Base-by-base conservation (phyloP, 176 grass and related monocot genomes). In the Carex littledalei region DNA sequence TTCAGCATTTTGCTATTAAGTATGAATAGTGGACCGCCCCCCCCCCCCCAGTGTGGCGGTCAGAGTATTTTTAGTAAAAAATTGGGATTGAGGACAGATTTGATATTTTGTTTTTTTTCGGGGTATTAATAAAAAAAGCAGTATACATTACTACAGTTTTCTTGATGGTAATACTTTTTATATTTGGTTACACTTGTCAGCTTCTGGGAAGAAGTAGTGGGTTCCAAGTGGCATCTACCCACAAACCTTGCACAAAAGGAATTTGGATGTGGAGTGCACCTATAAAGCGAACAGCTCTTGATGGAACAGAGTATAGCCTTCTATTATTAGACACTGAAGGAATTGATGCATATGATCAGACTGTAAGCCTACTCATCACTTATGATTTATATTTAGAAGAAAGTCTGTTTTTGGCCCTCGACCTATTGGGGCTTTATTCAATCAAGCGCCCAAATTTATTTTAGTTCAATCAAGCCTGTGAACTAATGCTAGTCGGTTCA, bases 181-280 rank as follows among this genome's bases (percentile, higher is more conserved):
- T 31, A 31, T 78, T 34, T 56, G 57, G 57, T 17, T 78, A 56
- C 74, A 34, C 24, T 57, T 78, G 12, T 66, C 79, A 94, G 93
- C 84, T 94, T 86, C 81, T 94, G 70, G 93, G 93, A 83, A 94
- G 82, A 79, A 92, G 90, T 86, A 90, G 82, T 1, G 93, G 93
- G 84, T 94, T 94, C 86, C 90, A 94, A 85, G 88, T 94, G 74
- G 84, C 90, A 78, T 89, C 90, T 70, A 94, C 93, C 84, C 93
- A 94, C 85, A 79, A 81, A 74, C 93, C 93, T 66, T 94, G 93
- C 83, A 94, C 93, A 8, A 95, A 95, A 84, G 93, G 93, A 64
- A 89, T 95, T 91, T 95, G 88, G 93, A 95, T 95, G 88, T 95
- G 90, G 90, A 95, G 90, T 87, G 85, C 89, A 18, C 93, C 93